phyloP scores from a whole-genome alignment of 2,329 filamentous ascomycete species.

The Zymoseptoria crescenta region DNA sequence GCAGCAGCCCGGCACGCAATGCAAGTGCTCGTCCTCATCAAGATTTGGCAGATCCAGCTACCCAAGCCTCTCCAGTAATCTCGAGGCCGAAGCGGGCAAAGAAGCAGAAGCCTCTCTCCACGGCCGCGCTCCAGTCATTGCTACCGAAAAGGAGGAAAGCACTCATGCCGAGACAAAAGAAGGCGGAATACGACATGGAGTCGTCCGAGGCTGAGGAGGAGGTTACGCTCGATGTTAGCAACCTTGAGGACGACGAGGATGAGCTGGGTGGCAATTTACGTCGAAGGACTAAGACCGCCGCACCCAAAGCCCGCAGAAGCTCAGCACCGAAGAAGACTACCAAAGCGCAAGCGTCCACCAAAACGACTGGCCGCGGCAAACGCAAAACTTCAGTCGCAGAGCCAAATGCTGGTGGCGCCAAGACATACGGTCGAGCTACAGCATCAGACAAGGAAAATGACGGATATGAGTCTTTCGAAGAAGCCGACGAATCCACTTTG shows the following conservation, averaged over 20 bases:
- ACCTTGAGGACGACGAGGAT: conserved; percentile 34
- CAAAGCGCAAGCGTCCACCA: conserved; percentile 5
- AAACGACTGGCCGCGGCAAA: conserved; percentile 3
- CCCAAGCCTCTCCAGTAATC: conserved; percentile 19
- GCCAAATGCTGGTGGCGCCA: conserved; percentile 10
- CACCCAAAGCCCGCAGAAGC: conserved; percentile 7
- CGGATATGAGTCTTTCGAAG: conserved; percentile 18
- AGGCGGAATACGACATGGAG: conserved; percentile 35
- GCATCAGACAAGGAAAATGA: conserved; percentile 39
- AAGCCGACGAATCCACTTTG: conserved; percentile 19
- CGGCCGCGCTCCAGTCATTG: conserved; percentile 38
- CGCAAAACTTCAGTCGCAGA: conserved; percentile 8
- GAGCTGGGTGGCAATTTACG: conserved; percentile 28
- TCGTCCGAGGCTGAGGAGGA: conserved; percentile 28
- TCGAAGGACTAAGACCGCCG: conserved; percentile 13
- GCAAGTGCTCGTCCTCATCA: conserved; percentile 5
- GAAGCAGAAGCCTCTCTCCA: conserved; percentile 30
- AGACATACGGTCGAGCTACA: conserved; percentile 25
- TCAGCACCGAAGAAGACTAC: conserved; percentile 14
- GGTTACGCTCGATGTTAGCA: conserved; percentile 13
- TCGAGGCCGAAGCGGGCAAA: conserved; percentile 19
- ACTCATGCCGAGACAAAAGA: conserved; percentile 16
- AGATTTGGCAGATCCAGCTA: conserved; percentile 15
- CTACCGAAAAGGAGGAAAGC: conserved; percentile 35
- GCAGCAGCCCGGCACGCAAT: conserved; percentile 31